phyloP scores from a whole-genome alignment of 345 rosid species.

The Eucalyptus cloeziana region DNA sequence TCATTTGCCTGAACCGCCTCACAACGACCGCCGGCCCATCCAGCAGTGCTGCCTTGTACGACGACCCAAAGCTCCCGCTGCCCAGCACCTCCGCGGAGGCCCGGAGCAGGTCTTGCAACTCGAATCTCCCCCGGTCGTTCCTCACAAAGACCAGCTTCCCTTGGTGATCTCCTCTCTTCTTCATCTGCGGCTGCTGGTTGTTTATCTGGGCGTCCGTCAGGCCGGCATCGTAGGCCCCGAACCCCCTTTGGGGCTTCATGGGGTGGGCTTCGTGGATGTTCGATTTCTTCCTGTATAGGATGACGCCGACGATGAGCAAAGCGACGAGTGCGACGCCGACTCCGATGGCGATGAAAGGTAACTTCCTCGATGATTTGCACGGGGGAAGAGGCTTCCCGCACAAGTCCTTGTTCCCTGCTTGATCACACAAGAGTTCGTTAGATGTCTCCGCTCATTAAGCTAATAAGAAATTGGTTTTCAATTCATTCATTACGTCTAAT shows the following conservation, averaged over 20 bases:
- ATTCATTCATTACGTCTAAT: not conserved
- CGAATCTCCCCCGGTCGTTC: slow-evolving; percentile 41
- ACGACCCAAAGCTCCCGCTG: slow-evolving; percentile 66
- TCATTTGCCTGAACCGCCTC: slow-evolving; percentile 72
- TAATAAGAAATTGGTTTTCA: not conserved
- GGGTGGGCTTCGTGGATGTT: not conserved
- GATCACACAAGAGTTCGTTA: not conserved
- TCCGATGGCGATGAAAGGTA: slow-evolving; percentile 11
- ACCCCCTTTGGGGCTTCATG: slow-evolving; percentile 6
- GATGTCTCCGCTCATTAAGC: not conserved
- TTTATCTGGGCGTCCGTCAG: slow-evolving; percentile 1
- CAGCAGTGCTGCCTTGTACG: slow-evolving; percentile 57
- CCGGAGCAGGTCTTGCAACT: slow-evolving; percentile 64
- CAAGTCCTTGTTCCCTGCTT: slow-evolving; percentile 46
- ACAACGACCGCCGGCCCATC: slow-evolving; percentile 58
- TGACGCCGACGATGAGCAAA: not conserved
- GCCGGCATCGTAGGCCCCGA: not conserved
- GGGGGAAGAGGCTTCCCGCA: slow-evolving; percentile 60
- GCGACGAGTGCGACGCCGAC: not conserved
- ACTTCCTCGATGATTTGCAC: slow-evolving; percentile 37
- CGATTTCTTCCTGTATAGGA: not conserved
- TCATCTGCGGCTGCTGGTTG: not conserved
- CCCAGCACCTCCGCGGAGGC: slow-evolving; percentile 81
- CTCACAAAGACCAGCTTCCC: slow-evolving; percentile 44
- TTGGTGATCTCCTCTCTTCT: not conserved